Evolutionary conservation across 345 rosid species (phyloP), one percentile per base, ranked within the genome.

Genomic region (Erysimum cheiranthoides): DNA sequence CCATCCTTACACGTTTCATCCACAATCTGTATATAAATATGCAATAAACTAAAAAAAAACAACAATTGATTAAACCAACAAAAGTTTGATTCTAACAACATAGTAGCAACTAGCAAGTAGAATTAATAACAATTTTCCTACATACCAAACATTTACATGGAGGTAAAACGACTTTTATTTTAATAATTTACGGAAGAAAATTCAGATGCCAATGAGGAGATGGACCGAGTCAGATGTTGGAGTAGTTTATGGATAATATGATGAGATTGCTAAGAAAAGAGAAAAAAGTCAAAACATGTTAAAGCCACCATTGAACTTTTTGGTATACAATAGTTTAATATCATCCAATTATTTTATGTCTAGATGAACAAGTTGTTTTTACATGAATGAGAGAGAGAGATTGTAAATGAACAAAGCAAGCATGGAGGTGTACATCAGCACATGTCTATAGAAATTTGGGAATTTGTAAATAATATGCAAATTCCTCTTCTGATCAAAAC

Each of bases 1-100:
- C 62, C 74, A 68, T 68, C 69, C 4, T 61, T 52, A 5, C 79
- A 76, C 79, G 74, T 61, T 76, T 31, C 70, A 60, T 36, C 79
- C 79, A 68, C 40, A 75, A 40, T 31, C 57, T 52, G 3, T 66
- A 5, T 54, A 2, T 36, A 10, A 40, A 21, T 21, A 73, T 53
- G 47, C 31, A 40, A 17, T 53, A 54, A 54, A 54, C 10, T 53
- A 46, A 14, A 11, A 49, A 49, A 5, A 1, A 63, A 30, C 18
- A 11, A 52, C 30, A 46, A 43, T 14, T 47, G 56, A 42, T 7
- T 34, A 42, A 53, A 64, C 32, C 36, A 38, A 64, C 43, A 17
- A 62, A 51, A 25, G 27, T 9, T 42, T 27, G 36, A 31, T 43
- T 8, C n/a, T n/a, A n/a, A n/a, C n/a, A n/a, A n/a, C n/a, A n/a